A percentile compares a stretch with the other conserved stretches of the same genome.
Conservation (phyloP, 2,329 filamentous ascomycete genomes). For the Chaetomiaceae sp. region DNA sequence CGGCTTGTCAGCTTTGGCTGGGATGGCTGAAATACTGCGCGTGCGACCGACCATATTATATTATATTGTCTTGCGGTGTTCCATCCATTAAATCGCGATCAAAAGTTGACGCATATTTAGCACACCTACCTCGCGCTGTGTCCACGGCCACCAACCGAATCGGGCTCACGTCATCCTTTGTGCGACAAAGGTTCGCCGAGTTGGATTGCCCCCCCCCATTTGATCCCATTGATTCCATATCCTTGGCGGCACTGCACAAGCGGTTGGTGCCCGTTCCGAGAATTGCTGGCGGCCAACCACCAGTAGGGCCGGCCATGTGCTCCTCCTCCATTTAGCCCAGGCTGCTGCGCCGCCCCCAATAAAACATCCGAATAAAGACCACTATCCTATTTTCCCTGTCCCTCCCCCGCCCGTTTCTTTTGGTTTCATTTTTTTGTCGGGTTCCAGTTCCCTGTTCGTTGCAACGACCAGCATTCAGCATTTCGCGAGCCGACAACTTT, state of each 20-base stretch:
- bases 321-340: constrained; percentile 1
- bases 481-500: neutral
- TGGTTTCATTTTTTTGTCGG: constrained; percentile 4
- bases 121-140: too few species aligned
- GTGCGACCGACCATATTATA: too few species aligned
- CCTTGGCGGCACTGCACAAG: constrained; percentile 8
- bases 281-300: too few species aligned
- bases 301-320: neutral
- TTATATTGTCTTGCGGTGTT: too few species aligned
- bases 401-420: neutral
- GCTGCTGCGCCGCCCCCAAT: too few species aligned
- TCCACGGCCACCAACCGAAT: too few species aligned
- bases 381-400: neutral
- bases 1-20: too few species aligned
- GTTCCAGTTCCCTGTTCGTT: neutral
- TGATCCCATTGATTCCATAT: constrained; percentile 1
- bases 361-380: constrained; percentile 11
- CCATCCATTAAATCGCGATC: too few species aligned
- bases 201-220: too few species aligned
- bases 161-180: constrained; percentile 22
- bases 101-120: too few species aligned
- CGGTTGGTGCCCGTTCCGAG: constrained; percentile 4
- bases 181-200: constrained; percentile 11
- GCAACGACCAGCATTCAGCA: neutral
- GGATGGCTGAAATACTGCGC: too few species aligned